Evolutionary conservation across 768 basidiomycete species (phyloP).

Genomic region (Calocybe gangraenosa): DNA sequence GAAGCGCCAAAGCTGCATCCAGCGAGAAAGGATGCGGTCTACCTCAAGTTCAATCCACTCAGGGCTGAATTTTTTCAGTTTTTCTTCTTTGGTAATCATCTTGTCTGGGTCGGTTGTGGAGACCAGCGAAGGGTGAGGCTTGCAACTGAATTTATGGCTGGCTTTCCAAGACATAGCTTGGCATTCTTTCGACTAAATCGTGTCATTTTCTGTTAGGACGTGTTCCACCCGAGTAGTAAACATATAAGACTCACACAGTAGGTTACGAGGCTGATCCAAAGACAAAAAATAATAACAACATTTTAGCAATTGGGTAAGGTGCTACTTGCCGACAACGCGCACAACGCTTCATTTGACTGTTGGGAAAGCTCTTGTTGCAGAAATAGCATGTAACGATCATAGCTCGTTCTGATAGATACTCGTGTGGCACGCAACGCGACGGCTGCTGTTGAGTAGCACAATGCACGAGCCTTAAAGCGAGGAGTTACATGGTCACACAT

Average conservation of each 20-base stretch:
- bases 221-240: neutral
- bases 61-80: conserved; percentile 7
- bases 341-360: conserved; percentile 9
- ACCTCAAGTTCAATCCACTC: conserved; percentile 12
- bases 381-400: conserved; percentile 9
- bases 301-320: neutral
- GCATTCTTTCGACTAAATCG: conserved; percentile 15
- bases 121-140: conserved; percentile 7
- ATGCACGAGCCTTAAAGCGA: too few relatives aligned
- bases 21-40: conserved; percentile 6
- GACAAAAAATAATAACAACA: neutral
- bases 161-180: conserved; percentile 15
- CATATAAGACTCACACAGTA: conserved; percentile 8
- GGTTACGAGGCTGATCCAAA: conserved; percentile 5
- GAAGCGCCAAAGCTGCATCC: conserved; percentile 10
- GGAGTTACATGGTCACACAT: too few relatives aligned
- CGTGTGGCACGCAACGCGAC: too few relatives aligned
- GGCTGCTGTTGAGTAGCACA: too few relatives aligned
- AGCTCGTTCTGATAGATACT: too few relatives aligned
- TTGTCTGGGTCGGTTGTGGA: conserved; percentile 4
- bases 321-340: conserved; percentile 12
- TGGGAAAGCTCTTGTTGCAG: conserved; percentile 9
- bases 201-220: neutral
- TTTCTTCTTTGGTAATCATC: neutral
- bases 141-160: conserved; percentile 12